A percentile compares a stretch with the other conserved stretches of the same genome.
Evolutionary conservation across 305 asterid genomes (phyloP).

Genomic region (Fraxinus velutina): DNA sequence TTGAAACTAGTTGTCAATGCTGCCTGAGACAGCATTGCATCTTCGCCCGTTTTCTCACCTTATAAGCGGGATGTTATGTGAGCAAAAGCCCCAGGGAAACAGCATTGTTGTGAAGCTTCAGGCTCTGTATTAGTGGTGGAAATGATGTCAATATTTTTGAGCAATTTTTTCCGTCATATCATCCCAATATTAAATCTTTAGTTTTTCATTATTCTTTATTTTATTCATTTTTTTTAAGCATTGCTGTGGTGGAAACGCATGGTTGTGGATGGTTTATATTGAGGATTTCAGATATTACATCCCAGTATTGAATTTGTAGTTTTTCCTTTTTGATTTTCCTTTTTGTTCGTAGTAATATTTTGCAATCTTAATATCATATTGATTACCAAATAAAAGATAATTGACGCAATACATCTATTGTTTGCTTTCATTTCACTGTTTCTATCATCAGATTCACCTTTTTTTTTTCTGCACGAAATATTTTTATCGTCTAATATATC

Average conservation of each 20-base stretch:
- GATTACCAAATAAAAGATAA: background rate
- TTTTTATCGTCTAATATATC: background rate
- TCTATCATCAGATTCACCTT: background rate
- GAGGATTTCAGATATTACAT: background rate
- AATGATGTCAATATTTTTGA: slow-evolving; percentile 17
- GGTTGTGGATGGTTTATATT: background rate
- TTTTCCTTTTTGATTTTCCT: no score
- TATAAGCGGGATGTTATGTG: background rate
- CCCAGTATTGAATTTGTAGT: background rate
- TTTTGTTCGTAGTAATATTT: background rate
- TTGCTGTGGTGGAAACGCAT: background rate
- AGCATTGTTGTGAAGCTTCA: slow-evolving; percentile 22
- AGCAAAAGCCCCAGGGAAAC: slow-evolving; percentile 2
- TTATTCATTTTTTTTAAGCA: background rate
- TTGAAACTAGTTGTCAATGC: slow-evolving; percentile 6
- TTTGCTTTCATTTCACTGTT: background rate
- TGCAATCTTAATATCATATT: background rate
- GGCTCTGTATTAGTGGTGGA: slow-evolving; percentile 28
- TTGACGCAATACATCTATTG: background rate
- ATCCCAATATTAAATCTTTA: background rate
- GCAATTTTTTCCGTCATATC: background rate
- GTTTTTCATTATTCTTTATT: background rate
- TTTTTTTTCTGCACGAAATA: background rate
- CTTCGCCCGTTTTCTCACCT: background rate
- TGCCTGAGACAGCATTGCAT: slow-evolving; percentile 17